Evolutionary conservation across 2,329 filamentous ascomycete genomes (phyloP).

Genomic region (Thielaviopsis populi): DNA sequence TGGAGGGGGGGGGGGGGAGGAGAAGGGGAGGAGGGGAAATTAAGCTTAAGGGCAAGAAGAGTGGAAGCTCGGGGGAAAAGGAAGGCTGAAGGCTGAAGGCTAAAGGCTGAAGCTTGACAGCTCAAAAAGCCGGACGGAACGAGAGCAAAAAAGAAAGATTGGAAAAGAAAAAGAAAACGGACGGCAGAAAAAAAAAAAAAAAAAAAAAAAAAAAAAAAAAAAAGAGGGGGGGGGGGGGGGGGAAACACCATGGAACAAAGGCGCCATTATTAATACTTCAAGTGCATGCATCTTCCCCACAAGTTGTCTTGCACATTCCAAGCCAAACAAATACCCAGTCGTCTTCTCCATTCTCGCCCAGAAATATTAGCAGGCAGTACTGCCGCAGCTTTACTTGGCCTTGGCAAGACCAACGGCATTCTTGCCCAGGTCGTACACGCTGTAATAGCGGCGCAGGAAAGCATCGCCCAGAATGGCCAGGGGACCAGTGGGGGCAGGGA

Average conservation of each 20-base stretch:
- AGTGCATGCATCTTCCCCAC: background rate
- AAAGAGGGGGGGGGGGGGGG: no score
- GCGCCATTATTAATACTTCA: background rate
- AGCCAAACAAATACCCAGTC: background rate
- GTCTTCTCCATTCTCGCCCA: background rate
- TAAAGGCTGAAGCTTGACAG: background rate
- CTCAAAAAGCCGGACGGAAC: no score
- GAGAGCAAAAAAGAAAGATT: background rate
- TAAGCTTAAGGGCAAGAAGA: background rate
- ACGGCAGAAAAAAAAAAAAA: background rate
- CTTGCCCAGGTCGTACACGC: conserved; percentile 88
- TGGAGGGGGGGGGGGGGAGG: background rate
- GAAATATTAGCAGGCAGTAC: background rate
- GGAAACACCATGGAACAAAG: background rate
- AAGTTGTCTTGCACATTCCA: background rate
- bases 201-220: background rate
- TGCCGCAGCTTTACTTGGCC: conserved; percentile 44
- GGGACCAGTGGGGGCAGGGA: conserved; percentile 74
- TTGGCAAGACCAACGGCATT: conserved; percentile 77
- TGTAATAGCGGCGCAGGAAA: conserved; percentile 78
- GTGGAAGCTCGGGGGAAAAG: background rate
- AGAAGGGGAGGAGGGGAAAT: background rate
- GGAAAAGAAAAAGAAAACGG: background rate
- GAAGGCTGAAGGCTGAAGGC: background rate
- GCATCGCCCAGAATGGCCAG: conserved; percentile 89